phyloP scores from a whole-genome alignment of 768 basidiomycete species.

The Auricularia sp. region DNA sequence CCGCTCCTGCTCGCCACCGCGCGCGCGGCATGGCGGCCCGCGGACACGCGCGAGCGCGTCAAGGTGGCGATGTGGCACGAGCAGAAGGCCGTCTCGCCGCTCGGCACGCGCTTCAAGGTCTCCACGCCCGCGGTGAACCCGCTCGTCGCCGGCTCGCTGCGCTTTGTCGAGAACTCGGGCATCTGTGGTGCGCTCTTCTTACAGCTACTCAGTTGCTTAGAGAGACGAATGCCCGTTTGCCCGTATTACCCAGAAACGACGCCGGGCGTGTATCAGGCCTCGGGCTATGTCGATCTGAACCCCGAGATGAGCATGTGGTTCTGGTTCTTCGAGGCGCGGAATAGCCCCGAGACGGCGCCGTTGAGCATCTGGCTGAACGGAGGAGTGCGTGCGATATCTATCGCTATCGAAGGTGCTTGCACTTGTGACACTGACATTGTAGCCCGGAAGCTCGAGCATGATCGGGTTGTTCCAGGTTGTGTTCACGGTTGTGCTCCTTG shows the following conservation, averaged over 20 bases:
- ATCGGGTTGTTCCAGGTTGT: conserved; percentile 49
- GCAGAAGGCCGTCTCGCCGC: neutral
- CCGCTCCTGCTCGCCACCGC: too few species aligned
- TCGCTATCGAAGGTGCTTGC: neutral
- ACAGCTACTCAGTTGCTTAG: neutral
- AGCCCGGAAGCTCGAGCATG: conserved; percentile 52
- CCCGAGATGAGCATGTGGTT: conserved; percentile 55
- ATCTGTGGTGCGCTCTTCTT: conserved; percentile 35
- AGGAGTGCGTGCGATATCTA: conserved; percentile 14
- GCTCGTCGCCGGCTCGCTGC: conserved; percentile 30
- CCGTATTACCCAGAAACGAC: conserved; percentile 36
- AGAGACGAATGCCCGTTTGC: neutral
- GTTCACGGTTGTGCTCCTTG: conserved; percentile 14
- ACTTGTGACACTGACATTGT: neutral
- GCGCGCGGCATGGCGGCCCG: too few species aligned
- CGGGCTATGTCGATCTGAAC: conserved; percentile 54
- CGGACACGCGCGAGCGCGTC: neutral
- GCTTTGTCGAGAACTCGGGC: conserved; percentile 50
- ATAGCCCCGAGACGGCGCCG: conserved; percentile 50
- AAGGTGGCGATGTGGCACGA: neutral
- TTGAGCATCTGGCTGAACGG: conserved; percentile 61
- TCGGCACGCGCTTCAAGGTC: neutral
- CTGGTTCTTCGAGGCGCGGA: conserved; percentile 61
- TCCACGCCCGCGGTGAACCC: neutral
- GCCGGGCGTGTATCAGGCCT: conserved; percentile 48